Base-by-base conservation (phyloP, 2,329 filamentous ascomycete genomes). In the Botryotinia calthae region DNA sequence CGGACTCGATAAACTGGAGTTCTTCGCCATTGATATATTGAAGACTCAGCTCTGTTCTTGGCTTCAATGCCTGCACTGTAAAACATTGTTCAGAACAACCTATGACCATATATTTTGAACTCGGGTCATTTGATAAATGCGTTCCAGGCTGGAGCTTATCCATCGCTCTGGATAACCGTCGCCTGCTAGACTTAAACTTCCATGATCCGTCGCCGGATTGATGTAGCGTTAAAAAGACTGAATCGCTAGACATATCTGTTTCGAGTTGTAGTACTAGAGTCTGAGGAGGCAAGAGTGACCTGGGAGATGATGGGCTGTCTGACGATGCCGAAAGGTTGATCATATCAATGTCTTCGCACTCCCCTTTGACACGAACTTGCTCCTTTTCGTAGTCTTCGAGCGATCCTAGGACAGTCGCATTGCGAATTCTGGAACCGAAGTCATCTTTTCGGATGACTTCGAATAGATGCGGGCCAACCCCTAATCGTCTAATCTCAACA, bases 401-500 rank as follows among this genome's bases (percentile, higher is more conserved):
- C 70, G 87, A 83, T 59, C 93, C 93, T 77, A 98, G 87, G 22
- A 95, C 89, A 73, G 88, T 88, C 7, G 94, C 94, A 78, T 93
- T 92, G 74, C 92, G 86, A 76, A 98, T 98, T 61, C 90, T 88
- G 46, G 89, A 88, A 71, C 90, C 90, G 80, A 98, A 95, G 80
- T 97, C 90, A 58, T 87, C 86, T 81, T 95, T 97, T 74, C 88
- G 88, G n/a, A 88, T 85, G n/a, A 97, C 85, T 79, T 94, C 89
- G 76, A 90, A 88, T 37, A 97, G 86, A 78, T 92, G 90, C 1
- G 90, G 90, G 79, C 92, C 88, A 62, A 85, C 85, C 8, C 86
- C 85, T 3, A 96, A 87, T 80, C 97, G 92, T 77, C 90, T 92
- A 75, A 98, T 89, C 76, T 95, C 91, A 62, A 99, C 87, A 77